Evolutionary conservation across 1,139 yeast genomes (phyloP).

Genomic region (Taphrina flavorubra): DNA sequence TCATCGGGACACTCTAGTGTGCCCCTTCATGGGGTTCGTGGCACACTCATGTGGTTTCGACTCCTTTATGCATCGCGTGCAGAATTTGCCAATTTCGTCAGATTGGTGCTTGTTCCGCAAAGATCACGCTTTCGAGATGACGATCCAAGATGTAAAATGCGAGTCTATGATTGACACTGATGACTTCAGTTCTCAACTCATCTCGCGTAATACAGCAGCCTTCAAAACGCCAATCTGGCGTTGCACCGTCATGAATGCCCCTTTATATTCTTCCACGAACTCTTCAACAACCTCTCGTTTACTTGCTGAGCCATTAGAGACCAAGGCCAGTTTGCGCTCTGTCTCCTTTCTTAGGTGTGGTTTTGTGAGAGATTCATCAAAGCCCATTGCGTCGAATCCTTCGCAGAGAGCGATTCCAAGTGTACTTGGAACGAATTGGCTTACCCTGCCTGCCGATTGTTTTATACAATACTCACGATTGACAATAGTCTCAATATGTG

Average conservation of each 20-base stretch:
- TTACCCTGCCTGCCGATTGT: constrained; percentile 45
- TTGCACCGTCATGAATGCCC: constrained; percentile 50
- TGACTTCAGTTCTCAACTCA: constrained; percentile 4
- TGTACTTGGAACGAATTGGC: constrained; percentile 70
- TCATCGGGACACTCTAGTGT: neutral
- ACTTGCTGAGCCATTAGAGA: constrained; percentile 67
- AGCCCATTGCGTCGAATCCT: constrained; percentile 81
- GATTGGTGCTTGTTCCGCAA: neutral
- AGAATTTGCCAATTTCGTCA: neutral
- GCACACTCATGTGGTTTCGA: neutral
- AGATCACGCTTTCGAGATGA: neutral
- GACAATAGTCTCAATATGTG: constrained; percentile 83
- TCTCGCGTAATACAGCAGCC: constrained; percentile 30
- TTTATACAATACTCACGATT: constrained; percentile 70
- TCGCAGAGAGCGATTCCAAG: constrained; percentile 87
- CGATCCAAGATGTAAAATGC: neutral
- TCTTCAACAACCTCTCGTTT: constrained; percentile 64
- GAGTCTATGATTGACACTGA: neutral
- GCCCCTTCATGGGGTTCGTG: constrained; percentile 7
- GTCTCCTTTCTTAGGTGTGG: constrained; percentile 83
- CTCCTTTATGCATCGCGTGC: constrained; percentile 9
- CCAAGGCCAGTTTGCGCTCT: constrained; percentile 69
- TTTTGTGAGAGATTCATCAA: constrained; percentile 76
- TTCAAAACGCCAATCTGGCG: constrained; percentile 32
- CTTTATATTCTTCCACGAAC: constrained; percentile 65